These are phyloP conservation scores for Saturnispora sanitii DNA, from an alignment of 805 yeast genomes.

Conservation along the genomic window DNA sequence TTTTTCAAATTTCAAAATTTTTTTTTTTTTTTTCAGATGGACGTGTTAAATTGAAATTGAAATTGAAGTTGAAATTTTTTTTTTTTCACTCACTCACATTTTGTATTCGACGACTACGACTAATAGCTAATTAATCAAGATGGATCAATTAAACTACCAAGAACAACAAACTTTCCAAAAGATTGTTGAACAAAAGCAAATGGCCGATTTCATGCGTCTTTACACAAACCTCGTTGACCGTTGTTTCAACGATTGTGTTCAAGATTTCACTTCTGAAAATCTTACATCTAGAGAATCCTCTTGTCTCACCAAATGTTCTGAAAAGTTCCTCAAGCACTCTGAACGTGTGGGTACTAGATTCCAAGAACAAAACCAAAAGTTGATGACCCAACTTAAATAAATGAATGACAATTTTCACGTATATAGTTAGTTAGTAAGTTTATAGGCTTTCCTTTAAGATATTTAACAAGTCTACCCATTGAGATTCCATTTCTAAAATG, in stretches of 20 bases:
- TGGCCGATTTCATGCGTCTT: slow-evolving; percentile 96
- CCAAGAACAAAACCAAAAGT: slow-evolving; percentile 85
- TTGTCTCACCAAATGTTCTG: slow-evolving; percentile 88
- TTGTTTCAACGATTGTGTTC: slow-evolving; percentile 96
- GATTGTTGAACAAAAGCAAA: slow-evolving; percentile 92
- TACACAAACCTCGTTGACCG: slow-evolving; percentile 93
- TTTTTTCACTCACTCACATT: background rate
- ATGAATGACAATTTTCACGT: too few species aligned
- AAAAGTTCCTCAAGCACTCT: slow-evolving; percentile 94
- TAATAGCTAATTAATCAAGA: too few species aligned
- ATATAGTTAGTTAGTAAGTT: too few species aligned
- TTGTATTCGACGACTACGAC: too few species aligned
- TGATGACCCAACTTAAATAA: slow-evolving; percentile 58
- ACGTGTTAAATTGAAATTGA: too few species aligned
- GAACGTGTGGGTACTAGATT: slow-evolving; percentile 98
- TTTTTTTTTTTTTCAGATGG: background rate
- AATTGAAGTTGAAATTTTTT: background rate
- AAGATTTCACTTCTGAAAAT: slow-evolving; percentile 90
- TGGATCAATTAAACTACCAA: slow-evolving; percentile 91
- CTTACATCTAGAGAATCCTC: slow-evolving; percentile 76
- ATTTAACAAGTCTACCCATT: slow-evolving; percentile 45
- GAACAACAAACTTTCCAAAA: slow-evolving; percentile 97
- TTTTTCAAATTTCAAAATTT: background rate
- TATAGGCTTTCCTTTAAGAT: slow-evolving; percentile 48
- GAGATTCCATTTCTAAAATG: slow-evolving; percentile 63